Percentiles rank a stretch among this genome's conserved stretches.
These are phyloP conservation scores for Endotrypanum monterogeii DNA, from an alignment of 208 protist genomes.

Conservation along the genomic window DNA sequence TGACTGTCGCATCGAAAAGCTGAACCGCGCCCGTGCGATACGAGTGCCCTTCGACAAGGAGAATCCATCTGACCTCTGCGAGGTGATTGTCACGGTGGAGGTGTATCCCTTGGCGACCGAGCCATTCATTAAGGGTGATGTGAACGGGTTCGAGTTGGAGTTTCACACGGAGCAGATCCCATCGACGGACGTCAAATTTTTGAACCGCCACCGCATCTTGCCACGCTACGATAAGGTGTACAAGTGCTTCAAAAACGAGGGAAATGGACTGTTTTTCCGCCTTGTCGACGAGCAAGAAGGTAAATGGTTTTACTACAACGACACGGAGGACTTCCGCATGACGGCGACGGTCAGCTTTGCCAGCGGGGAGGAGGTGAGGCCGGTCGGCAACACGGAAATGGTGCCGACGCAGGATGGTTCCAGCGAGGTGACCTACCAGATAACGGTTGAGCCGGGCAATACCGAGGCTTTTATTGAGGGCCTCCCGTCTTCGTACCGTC, in stretches of 20 bases:
- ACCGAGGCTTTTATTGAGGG: constrained; percentile 71
- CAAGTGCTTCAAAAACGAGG: constrained; percentile 80
- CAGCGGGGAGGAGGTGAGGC: constrained; percentile 42
- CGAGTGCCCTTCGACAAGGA: constrained; percentile 6
- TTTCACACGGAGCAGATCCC: constrained; percentile 46
- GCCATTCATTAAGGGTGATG: constrained; percentile 57
- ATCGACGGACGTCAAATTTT: constrained; percentile 31
- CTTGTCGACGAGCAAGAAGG: constrained; percentile 60
- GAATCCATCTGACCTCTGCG: constrained; percentile 13
- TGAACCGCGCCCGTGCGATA: constrained; percentile 25
- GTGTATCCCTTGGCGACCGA: constrained; percentile 48
- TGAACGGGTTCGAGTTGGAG: constrained; percentile 34
- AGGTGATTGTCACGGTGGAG: constrained; percentile 34
- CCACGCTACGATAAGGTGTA: constrained; percentile 50
- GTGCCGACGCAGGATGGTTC: constrained; percentile 35
- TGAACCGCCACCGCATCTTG: constrained; percentile 29
- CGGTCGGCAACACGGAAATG: constrained; percentile 61
- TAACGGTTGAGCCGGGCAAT: constrained; percentile 54
- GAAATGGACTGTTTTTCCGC: constrained; percentile 84
- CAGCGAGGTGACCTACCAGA: constrained; percentile 41
- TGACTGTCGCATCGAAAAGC: constrained; percentile 30
- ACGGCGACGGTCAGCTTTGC: constrained; percentile 63
- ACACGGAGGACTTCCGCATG: constrained; percentile 79
- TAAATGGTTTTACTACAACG: constrained; percentile 87
- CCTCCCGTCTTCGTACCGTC: constrained; percentile 44